phyloP scores from a whole-genome alignment of 257 asterid species.

The Nicotiana otophora region DNA sequence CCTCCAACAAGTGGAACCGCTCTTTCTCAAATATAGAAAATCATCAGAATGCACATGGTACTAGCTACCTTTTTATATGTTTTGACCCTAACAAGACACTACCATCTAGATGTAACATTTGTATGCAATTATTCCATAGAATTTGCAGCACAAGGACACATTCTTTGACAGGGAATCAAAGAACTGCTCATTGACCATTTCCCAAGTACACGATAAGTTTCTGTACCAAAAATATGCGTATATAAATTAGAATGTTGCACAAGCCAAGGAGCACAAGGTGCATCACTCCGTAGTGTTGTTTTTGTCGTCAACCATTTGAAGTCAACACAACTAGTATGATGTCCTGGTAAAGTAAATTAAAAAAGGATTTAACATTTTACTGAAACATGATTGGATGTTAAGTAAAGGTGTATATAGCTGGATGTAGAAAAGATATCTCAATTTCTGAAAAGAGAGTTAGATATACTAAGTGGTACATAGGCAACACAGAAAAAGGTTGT shows the following conservation, averaged over 20 bases:
- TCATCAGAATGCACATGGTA: constrained; percentile 10
- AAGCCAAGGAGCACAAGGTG: neutral
- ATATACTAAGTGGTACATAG: neutral
- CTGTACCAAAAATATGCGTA: neutral
- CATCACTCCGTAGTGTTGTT: neutral
- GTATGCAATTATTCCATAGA: constrained; percentile 7
- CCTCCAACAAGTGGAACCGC: neutral
- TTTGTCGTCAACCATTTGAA: neutral
- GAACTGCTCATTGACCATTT: neutral
- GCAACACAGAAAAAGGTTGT: constrained; percentile 7
- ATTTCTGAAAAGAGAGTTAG: neutral
- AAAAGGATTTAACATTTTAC: neutral
- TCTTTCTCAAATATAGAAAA: neutral
- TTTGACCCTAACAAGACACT: neutral
- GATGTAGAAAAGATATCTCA: neutral
- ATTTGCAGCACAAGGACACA: constrained; percentile 2
- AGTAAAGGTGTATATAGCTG: neutral
- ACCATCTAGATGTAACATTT: constrained; percentile 4
- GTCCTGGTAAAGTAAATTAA: neutral
- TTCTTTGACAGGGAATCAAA: neutral
- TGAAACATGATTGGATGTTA: neutral
- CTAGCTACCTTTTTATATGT: constrained; percentile 7
- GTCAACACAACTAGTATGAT: neutral
- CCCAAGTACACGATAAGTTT: neutral
- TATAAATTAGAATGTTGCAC: neutral